Evolutionary conservation across 345 rosid genomes (phyloP).

Genomic region (Hibiscus trionum): DNA sequence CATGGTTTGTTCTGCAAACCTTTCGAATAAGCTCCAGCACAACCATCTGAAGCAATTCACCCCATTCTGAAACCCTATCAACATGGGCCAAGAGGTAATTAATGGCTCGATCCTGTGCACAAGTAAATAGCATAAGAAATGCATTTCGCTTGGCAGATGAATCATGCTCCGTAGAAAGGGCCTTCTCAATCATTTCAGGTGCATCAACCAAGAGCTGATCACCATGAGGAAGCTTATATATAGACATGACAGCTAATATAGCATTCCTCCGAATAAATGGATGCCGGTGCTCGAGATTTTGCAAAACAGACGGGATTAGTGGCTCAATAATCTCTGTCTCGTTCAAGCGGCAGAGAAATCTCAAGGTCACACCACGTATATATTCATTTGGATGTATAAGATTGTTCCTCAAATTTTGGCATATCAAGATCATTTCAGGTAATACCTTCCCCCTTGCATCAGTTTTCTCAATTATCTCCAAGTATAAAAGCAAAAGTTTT

Average conservation of each 20-base stretch:
- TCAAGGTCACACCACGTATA: constrained; percentile 75
- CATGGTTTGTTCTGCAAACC: constrained; percentile 48
- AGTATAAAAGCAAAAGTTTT: constrained; percentile 70
- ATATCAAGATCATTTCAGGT: constrained; percentile 92
- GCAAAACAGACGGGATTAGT: constrained; percentile 60
- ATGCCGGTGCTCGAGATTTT: constrained; percentile 46
- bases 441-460: constrained; percentile 67
- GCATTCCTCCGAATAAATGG: constrained; percentile 20
- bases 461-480: constrained; percentile 86
- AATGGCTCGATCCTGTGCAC: constrained; percentile 50
- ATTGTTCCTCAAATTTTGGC: constrained; percentile 86
- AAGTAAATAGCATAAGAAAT: constrained; percentile 57
- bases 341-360: constrained; percentile 36
- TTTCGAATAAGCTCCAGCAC: constrained; percentile 56
- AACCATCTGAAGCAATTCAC: constrained; percentile 59
- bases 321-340: constrained; percentile 36
- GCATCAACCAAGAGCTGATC: constrained; percentile 62
- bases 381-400: constrained; percentile 95
- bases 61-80: constrained; percentile 55
- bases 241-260: constrained; percentile 19
- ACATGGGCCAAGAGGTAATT: constrained; percentile 47
- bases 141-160: constrained; percentile 56
- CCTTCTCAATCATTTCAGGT: constrained; percentile 60
- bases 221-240: constrained; percentile 39
- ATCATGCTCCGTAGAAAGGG: constrained; percentile 49